Conservation (phyloP, 345 rosid species). For the Gossypioides kirkii region DNA sequence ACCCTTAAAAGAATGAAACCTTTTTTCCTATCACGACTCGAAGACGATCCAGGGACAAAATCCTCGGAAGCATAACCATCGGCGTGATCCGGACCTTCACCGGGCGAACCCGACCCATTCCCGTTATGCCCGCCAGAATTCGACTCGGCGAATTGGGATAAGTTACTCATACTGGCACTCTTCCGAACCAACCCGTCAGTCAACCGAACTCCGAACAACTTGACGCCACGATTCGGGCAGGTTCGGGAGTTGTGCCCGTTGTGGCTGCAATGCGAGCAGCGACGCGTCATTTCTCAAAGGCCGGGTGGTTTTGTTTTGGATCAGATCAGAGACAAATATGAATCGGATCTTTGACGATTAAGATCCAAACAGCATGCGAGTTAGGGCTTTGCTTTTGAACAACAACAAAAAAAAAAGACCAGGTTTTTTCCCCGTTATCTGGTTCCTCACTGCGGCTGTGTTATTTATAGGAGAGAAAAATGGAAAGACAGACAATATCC, state of each 20-base stretch:
- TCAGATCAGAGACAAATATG: slow-evolving; percentile 1
- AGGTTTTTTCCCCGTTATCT: background rate
- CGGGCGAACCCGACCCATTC: slow-evolving; percentile 58
- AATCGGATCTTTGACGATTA: slow-evolving; percentile 16
- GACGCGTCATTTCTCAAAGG: slow-evolving; percentile 62
- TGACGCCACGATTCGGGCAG: slow-evolving; percentile 92
- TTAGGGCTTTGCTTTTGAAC: background rate
- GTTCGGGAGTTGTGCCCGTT: slow-evolving; percentile 99
- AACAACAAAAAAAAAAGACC: no score
- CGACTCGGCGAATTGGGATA: slow-evolving; percentile 64
- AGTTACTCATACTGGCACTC: slow-evolving; percentile 96
- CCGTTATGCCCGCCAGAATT: slow-evolving; percentile 34
- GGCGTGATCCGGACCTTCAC: slow-evolving; percentile 60
- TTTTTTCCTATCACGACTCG: slow-evolving; percentile 92
- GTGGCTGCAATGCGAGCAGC: slow-evolving; percentile 98
- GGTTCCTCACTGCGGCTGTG: background rate
- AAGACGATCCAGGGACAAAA: slow-evolving; percentile 85
- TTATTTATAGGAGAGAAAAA: slow-evolving; percentile 7
- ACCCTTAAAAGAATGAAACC: slow-evolving; percentile 31
- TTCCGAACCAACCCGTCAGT: slow-evolving; percentile 96
- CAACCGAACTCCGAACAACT: slow-evolving; percentile 87
- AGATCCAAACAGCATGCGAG: slow-evolving; percentile 16
- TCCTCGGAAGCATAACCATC: slow-evolving; percentile 97
- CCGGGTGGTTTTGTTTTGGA: slow-evolving; percentile 13
- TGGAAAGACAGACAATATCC: slow-evolving; percentile 12